Evolutionary conservation across 2,329 filamentous ascomycete species (phyloP), one percentile per base, ranked within the genome.

Genomic region (Neopestalotiopsis rosae): DNA sequence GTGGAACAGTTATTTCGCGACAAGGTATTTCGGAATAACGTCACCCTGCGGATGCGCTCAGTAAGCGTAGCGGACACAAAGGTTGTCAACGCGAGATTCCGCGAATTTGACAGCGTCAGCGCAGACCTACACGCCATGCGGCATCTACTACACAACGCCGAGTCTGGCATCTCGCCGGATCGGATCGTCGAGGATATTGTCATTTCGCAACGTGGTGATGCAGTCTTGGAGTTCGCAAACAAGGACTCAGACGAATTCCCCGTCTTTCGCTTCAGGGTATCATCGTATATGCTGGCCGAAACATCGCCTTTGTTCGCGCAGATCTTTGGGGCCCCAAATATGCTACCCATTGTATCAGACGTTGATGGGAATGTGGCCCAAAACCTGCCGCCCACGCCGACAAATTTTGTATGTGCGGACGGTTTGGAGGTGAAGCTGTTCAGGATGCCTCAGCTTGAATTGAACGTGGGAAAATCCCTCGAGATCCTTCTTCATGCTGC

Each of bases 181-280:
- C 77, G 81, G 62, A 74, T 74, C 0, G 77, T 85, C 9, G 76
- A 79, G 17, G 85, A 87, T 66, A 80, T 79, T 57, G 74, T 77
- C 45, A 84, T 88, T 65, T 79, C 82, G 0, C 78, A 79, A 1
- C 79, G 79, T 2, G 86, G 87, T 6, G 85, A 88, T 69, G 81
- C 81, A 2, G 80, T 88, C 32, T 79, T 88, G 40, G 86, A 88
- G 69, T 88, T 88, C 70, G 79, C 82, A 67, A 86, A 87, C 69
- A 72, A 76, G 0, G 76, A 73, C 1, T 75, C 76, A 7, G 80
- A 82, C 52, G 70, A 69, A 17, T 67, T 76, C 62, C 83, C 85
- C 0, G 81, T 83, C 1, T 72, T 85, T 12, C 81, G 85, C 5
- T 88, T 88, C 67, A 81, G 85, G 5, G 85, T 88, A 5, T 86